These are phyloP conservation scores for Aspergillus ellipticus DNA, from an alignment of 495 filamentous ascomycete species.

Conservation along the genomic window DNA sequence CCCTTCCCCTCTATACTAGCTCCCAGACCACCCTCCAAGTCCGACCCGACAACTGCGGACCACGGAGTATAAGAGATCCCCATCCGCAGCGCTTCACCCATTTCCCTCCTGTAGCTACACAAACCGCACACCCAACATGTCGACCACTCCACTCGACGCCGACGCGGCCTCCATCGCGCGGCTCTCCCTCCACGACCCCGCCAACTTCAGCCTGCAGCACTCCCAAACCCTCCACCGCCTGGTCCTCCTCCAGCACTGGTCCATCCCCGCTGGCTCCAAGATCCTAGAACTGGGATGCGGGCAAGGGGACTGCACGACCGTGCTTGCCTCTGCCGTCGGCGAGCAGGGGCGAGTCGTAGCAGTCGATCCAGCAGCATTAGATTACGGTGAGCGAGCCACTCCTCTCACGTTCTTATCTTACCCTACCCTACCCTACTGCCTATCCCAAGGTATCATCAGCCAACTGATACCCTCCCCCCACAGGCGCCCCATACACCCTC, in stretches of 20 bases:
- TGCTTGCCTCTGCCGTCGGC: conserved; percentile 44
- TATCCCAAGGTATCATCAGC: conserved; percentile 8
- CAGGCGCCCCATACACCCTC: conserved; percentile 32
- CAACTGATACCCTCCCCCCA: conserved; percentile 9
- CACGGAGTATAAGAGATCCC: too few relatives aligned
- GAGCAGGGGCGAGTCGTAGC: conserved; percentile 39
- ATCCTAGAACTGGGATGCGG: conserved; percentile 55
- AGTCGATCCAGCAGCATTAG: conserved; percentile 46
- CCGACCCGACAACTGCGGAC: too few relatives aligned
- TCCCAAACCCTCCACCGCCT: conserved; percentile 45
- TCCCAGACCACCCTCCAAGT: too few relatives aligned
- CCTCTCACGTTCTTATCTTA: conserved; percentile 7
- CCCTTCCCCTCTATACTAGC: too few relatives aligned
- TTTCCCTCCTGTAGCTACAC: too few relatives aligned
- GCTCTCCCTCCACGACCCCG: conserved; percentile 22
- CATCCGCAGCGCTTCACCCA: too few relatives aligned
- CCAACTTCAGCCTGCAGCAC: conserved; percentile 28
- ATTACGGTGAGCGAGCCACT: conserved; percentile 50
- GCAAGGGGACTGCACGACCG: conserved; percentile 48
- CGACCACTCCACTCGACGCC: conserved; percentile 6
- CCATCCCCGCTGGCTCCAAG: conserved; percentile 31
- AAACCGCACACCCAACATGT: too few relatives aligned
- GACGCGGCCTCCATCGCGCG: conserved; percentile 13
- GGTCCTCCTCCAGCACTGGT: conserved; percentile 34
- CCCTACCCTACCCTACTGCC: conserved; percentile 3